Evolutionary conservation across 2,329 filamentous ascomycete genomes (phyloP).

Genomic region (Cercospora zeina): DNA sequence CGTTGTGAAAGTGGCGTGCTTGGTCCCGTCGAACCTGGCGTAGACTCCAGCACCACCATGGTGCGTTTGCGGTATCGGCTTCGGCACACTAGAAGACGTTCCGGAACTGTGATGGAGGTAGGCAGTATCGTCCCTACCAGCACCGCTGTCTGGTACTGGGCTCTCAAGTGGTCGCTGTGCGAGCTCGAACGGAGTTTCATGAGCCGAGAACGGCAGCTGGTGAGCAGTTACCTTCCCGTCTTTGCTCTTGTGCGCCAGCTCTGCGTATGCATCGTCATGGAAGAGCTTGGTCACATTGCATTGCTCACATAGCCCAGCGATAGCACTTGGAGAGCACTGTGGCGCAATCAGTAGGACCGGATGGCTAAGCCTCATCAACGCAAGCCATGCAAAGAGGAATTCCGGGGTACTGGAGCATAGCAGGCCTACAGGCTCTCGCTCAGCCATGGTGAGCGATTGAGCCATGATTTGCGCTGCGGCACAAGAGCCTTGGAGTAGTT

Average conservation of each 20-base stretch:
- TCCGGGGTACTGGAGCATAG: constrained; percentile 58
- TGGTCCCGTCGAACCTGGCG: constrained; percentile 47
- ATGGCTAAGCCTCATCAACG: constrained; percentile 57
- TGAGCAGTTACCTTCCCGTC: constrained; percentile 3
- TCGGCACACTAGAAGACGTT: constrained; percentile 63
- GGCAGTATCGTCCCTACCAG: constrained; percentile 48
- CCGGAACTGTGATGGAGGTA: constrained; percentile 66
- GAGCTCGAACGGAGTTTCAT: constrained; percentile 14
- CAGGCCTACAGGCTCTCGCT: constrained; percentile 50
- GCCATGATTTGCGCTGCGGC: constrained; percentile 41
- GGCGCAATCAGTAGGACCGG: constrained; percentile 60
- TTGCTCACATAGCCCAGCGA: constrained; percentile 55
- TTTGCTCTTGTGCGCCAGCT: constrained; percentile 33
- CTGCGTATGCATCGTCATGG: constrained; percentile 47
- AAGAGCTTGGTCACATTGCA: constrained; percentile 50
- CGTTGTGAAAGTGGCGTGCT: constrained; percentile 60
- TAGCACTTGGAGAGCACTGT: constrained; percentile 50
- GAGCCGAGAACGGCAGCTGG: constrained; percentile 23
- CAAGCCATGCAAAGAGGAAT: constrained; percentile 63
- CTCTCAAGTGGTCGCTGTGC: background rate
- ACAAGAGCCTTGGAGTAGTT: constrained; percentile 41
- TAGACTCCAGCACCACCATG: constrained; percentile 57
- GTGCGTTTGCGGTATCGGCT: constrained; percentile 62
- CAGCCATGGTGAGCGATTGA: constrained; percentile 19
- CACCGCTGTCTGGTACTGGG: background rate